Conservation (phyloP, 2,329 filamentous ascomycete genomes). For the Nannizziopsis barbatae region DNA sequence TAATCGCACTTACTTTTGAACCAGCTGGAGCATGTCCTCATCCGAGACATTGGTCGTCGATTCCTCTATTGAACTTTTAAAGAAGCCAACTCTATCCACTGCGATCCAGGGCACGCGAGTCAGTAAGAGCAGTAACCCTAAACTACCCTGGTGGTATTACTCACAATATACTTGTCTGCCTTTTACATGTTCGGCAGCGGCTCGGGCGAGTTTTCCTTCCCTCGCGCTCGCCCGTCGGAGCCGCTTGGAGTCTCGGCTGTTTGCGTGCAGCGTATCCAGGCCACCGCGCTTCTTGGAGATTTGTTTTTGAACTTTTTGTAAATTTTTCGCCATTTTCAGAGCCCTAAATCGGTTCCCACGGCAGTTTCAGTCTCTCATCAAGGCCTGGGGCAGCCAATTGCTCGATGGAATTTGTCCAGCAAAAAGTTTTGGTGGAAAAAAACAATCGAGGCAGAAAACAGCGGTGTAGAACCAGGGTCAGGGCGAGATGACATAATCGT, state of each 20-base stretch:
- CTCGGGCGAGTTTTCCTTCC: constrained; percentile 69
- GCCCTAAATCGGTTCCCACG: too few relatives aligned
- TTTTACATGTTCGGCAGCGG: constrained; percentile 58
- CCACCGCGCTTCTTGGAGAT: constrained; percentile 77
- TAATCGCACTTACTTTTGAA: constrained; percentile 42
- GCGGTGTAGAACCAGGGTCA: too few relatives aligned
- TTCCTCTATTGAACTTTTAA: constrained; percentile 47
- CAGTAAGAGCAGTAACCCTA: neutral
- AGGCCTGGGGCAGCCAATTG: too few relatives aligned
- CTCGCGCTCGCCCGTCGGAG: constrained; percentile 67
- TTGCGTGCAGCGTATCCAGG: constrained; percentile 68
- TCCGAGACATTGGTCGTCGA: constrained; percentile 26
- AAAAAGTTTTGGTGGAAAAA: too few relatives aligned
- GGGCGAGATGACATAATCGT: too few relatives aligned
- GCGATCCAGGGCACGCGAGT: constrained; percentile 7
- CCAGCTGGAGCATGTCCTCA: constrained; percentile 38
- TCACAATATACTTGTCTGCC: constrained; percentile 63
- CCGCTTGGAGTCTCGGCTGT: constrained; percentile 73
- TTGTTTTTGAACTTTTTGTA: constrained; percentile 77
- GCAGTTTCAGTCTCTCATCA: too few relatives aligned
- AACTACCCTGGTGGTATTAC: constrained; percentile 20
- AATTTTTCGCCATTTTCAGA: constrained; percentile 56
- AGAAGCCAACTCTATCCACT: constrained; percentile 61
- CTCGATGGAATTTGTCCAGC: too few relatives aligned
- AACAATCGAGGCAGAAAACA: too few relatives aligned